Percentiles rank a stretch among this genome's conserved stretches.
Conservation (phyloP, 306 rosid species). For the Hippophae tibetana region DNA sequence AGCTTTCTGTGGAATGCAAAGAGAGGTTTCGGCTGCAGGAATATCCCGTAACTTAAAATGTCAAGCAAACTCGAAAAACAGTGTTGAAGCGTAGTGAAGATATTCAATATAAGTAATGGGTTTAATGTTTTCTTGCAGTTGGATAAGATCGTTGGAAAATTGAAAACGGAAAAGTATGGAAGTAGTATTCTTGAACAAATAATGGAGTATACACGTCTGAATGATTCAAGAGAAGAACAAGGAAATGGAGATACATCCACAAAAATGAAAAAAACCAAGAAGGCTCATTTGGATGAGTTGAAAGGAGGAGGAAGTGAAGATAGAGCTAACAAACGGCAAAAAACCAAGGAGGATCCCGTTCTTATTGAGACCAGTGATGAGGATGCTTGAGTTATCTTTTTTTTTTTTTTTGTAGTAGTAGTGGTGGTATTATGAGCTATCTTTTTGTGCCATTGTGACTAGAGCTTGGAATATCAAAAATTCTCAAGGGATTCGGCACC, state of each 20-base stretch:
- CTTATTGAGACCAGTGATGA: conserved; percentile 73
- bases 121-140: conserved; percentile 36
- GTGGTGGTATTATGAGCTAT: too few species aligned
- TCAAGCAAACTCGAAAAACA: too few species aligned
- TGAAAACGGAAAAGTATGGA: conserved; percentile 73
- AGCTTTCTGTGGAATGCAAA: too few species aligned
- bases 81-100: too few species aligned
- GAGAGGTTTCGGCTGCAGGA: too few species aligned
- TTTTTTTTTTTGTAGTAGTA: background rate
- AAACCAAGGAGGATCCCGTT: conserved; percentile 48
- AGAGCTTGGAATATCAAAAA: too few species aligned
- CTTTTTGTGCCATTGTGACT: too few species aligned
- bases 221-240: conserved; percentile 26
- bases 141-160: conserved; percentile 68
- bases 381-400: conserved; percentile 27
- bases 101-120: too few species aligned
- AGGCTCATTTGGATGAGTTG: conserved; percentile 24
- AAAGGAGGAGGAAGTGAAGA: conserved; percentile 30
- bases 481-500: too few species aligned
- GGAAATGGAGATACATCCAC: conserved; percentile 32
- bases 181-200: conserved; percentile 53
- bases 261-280: conserved; percentile 47
- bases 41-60: too few species aligned
- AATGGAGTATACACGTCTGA: conserved; percentile 31
- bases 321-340: conserved; percentile 48